Percentiles rank a stretch among this genome's conserved stretches.
phyloP scores from a whole-genome alignment of 129 eudicot genomes.

The Arctium minus region DNA sequence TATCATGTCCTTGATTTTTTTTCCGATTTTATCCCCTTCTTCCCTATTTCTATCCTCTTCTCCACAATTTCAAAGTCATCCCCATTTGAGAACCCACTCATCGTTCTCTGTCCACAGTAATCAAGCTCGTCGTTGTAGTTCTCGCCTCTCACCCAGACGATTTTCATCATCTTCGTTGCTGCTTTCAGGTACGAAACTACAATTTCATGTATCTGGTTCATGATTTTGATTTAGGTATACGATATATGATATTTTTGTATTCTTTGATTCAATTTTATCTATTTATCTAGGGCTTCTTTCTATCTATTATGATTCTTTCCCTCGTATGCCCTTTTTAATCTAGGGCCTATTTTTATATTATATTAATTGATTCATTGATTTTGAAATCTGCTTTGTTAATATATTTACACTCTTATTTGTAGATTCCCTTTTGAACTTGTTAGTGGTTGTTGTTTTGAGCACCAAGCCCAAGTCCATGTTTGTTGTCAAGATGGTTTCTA shows the following conservation, averaged over 20 bases:
- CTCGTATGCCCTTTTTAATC: background rate
- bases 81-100: background rate
- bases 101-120: background rate
- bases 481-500: too few relatives aligned
- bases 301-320: background rate
- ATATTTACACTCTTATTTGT: background rate
- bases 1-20: background rate
- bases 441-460: too few relatives aligned
- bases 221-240: background rate
- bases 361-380: too few relatives aligned
- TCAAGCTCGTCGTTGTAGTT: too few relatives aligned
- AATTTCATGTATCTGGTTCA: background rate
- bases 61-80: background rate
- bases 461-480: too few relatives aligned
- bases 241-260: background rate
- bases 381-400: background rate
- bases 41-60: background rate
- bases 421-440: background rate
- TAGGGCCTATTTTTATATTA: too few relatives aligned
- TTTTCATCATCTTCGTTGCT: background rate
- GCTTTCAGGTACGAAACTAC: background rate
- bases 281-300: background rate
- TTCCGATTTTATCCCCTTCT: background rate
- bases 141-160: too few relatives aligned
- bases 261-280: background rate